phyloP scores from a whole-genome alignment of 495 filamentous ascomycete species.

The Aspergillus heteromorphus region DNA sequence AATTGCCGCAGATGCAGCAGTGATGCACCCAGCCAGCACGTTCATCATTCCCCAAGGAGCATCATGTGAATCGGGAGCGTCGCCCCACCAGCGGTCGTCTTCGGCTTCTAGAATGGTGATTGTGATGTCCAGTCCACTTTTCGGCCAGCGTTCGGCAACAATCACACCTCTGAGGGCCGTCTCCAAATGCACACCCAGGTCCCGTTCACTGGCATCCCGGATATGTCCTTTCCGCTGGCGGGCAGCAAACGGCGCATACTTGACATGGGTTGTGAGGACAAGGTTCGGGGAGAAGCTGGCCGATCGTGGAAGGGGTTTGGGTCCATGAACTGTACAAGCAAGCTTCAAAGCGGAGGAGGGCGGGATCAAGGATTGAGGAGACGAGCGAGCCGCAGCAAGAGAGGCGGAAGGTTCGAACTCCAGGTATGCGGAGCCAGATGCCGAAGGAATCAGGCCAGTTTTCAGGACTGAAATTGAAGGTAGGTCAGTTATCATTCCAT shows the following conservation, averaged over 20 bases:
- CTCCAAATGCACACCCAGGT: slow-evolving; percentile 86
- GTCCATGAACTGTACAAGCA: slow-evolving; percentile 87
- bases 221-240: slow-evolving; percentile 77
- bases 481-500: slow-evolving; percentile 11
- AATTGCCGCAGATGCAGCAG: slow-evolving; percentile 90
- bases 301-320: slow-evolving; percentile 81
- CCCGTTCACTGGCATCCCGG: slow-evolving; percentile 78
- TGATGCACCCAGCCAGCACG: slow-evolving; percentile 87
- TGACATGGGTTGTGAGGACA: slow-evolving; percentile 84
- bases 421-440: slow-evolving; percentile 89
- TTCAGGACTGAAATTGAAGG: slow-evolving; percentile 60
- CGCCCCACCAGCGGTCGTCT: slow-evolving; percentile 60
- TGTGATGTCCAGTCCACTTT: slow-evolving; percentile 88
- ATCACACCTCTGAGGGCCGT: slow-evolving; percentile 83
- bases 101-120: slow-evolving; percentile 92
- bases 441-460: slow-evolving; percentile 87
- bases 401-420: slow-evolving; percentile 66
- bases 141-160: slow-evolving; percentile 91
- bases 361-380: slow-evolving; percentile 41
- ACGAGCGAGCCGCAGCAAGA: slow-evolving; percentile 42
- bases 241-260: slow-evolving; percentile 92
- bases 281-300: slow-evolving; percentile 86
- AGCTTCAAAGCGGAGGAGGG: slow-evolving; percentile 71
- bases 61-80: slow-evolving; percentile 42
- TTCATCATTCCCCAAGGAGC: slow-evolving; percentile 77